phyloP scores from a whole-genome alignment of 1,139 yeast species.

The Saccharomyces uvarum region DNA sequence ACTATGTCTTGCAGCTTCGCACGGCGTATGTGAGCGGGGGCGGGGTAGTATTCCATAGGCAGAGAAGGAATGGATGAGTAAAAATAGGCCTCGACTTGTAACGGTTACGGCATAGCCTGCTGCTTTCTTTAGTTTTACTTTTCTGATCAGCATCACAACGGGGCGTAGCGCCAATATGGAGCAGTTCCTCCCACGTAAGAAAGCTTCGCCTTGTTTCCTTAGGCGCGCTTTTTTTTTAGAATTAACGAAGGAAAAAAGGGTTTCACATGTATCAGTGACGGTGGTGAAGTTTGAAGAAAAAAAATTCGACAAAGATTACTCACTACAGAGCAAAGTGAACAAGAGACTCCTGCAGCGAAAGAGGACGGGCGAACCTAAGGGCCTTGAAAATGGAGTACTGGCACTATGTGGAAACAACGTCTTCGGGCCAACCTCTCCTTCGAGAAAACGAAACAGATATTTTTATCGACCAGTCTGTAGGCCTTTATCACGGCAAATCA shows the following conservation, averaged over 20 bases:
- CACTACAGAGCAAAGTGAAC: neutral
- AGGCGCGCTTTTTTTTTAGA: neutral
- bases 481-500: constrained; percentile 62
- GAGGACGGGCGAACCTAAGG: neutral
- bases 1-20: neutral
- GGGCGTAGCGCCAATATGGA: neutral
- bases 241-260: neutral
- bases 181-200: neutral
- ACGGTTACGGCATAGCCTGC: neutral
- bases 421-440: constrained; percentile 42
- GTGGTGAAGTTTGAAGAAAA: neutral
- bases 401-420: constrained; percentile 40
- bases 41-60: no score
- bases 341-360: neutral
- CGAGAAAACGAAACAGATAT: constrained; percentile 39
- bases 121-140: neutral
- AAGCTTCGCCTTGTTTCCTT: neutral
- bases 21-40: neutral
- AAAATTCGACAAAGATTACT: neutral
- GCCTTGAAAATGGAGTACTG: constrained; percentile 29
- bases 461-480: constrained; percentile 49
- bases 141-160: neutral
- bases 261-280: neutral
- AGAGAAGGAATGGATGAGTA: neutral
- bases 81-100: neutral